Evolutionary conservation across 202 grass and related monocot species (phyloP), one percentile per base, ranked within the genome.

Genomic region (Setaria viridis): DNA sequence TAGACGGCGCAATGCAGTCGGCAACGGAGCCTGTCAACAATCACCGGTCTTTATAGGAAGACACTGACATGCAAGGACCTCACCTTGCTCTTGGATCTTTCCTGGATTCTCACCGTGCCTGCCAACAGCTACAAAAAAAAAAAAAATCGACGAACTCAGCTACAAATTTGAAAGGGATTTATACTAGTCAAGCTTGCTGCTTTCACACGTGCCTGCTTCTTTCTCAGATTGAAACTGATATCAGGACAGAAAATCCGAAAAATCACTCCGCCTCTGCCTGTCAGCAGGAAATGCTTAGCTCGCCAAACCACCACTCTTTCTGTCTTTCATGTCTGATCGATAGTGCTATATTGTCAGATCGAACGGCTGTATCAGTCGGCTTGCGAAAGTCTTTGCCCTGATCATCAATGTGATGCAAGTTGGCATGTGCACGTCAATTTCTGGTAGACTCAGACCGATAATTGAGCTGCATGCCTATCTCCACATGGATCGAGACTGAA

Each of bases 351-450:
- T 62, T 14, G 84, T 11, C 66, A 4, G 39, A 41, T 0, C 39
- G 3, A 45, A 66, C 20, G 17, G n/a, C 45, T 45, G 21, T 64
- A 53, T 78, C 45, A 54, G 35, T 53, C 32, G 63, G 48, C 49
- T 76, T 30, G 46, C 19, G 11, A 64, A 53, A 64, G 29, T 66
- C 32, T 39, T 25, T 9, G 6, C 5, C 19, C 19, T 72, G n/a
- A 35, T 15, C 35, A 9, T 63, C 12, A 15, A 47, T 29, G 1
- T 29, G 33, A 59, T 72, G 60, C 59, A 74, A 80, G 60, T 20
- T 20, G 32, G 53, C 13, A 20, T 19, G 58, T 47, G 69, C 17
- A 43, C 54, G 67, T 88, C 67, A 17, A 78, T 29, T 78, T 78
- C 63, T 48, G 17, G 17, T n/a, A 21, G 43, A 15, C 39, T 25